phyloP scores from a whole-genome alignment of 78 protist species.

The Dictyostelium firmibasis region DNA sequence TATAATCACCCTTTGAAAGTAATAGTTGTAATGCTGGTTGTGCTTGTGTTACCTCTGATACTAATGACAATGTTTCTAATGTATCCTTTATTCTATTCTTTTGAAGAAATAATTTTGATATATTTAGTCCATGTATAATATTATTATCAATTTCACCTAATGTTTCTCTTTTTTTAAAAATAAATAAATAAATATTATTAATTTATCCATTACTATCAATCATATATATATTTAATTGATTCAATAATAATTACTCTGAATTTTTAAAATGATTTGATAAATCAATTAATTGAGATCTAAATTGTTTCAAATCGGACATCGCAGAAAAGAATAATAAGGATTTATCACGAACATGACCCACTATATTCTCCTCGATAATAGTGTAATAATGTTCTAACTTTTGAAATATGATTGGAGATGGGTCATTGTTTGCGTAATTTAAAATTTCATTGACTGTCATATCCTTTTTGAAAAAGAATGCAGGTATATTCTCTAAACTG shows the following conservation, averaged over 20 bases:
- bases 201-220: too few species aligned
- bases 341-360: conserved; percentile 58
- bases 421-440: conserved; percentile 51
- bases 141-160: conserved; percentile 15
- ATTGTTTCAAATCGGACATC: conserved; percentile 58
- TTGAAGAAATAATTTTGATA: conserved; percentile 31
- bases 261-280: not conserved
- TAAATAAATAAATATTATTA: not conserved
- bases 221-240: too few species aligned
- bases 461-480: conserved; percentile 55
- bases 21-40: conserved; percentile 72
- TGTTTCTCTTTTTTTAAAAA: too few species aligned
- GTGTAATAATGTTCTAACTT: conserved; percentile 69
- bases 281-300: conserved; percentile 14
- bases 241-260: not conserved
- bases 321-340: conserved; percentile 41
- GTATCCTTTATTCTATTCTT: conserved; percentile 63
- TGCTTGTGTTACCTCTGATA: conserved; percentile 39
- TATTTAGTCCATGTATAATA: conserved; percentile 19
- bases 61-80: not conserved
- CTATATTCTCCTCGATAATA: conserved; percentile 66
- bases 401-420: conserved; percentile 68
- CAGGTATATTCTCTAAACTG: conserved; percentile 54
- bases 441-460: conserved; percentile 19
- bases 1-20: conserved; percentile 68